phyloP scores from a whole-genome alignment of 192 early-diverging fungal genomes.

The Backusella luteola region DNA sequence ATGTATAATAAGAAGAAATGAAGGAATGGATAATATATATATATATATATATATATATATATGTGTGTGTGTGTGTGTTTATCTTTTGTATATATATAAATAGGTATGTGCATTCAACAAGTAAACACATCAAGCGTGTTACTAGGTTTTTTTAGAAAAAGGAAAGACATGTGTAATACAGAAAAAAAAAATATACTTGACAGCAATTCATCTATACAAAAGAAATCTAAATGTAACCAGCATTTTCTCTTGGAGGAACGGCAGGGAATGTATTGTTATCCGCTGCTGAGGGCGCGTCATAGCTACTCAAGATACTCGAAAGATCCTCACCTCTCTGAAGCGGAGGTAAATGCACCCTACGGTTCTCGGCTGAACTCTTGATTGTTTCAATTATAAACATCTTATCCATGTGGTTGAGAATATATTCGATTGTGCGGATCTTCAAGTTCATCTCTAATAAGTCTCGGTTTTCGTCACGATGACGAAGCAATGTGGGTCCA shows the following conservation, averaged over 20 bases:
- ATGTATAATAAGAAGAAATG: too few relatives aligned
- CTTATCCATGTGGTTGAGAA: conserved; percentile 55
- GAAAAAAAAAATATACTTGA: background rate
- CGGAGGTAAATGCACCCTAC: conserved; percentile 14
- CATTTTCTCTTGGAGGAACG: conserved; percentile 24
- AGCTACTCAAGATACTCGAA: background rate
- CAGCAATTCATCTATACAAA: background rate
- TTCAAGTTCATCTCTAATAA: conserved; percentile 72
- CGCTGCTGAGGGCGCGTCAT: background rate
- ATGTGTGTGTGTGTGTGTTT: too few relatives aligned
- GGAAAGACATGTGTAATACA: background rate
- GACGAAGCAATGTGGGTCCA: conserved; percentile 80
- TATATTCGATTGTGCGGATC: conserved; percentile 65
- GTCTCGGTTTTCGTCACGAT: conserved; percentile 55
- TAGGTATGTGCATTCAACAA: too few relatives aligned
- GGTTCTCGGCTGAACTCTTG: background rate
- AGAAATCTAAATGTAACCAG: conserved; percentile 20
- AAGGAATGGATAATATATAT: too few relatives aligned
- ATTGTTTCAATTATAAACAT: conserved; percentile 21
- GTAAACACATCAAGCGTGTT: background rate
- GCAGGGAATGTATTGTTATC: background rate
- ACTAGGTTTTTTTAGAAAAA: background rate
- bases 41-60: too few relatives aligned
- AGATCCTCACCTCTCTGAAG: background rate
- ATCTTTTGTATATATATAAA: too few relatives aligned